Conservation (phyloP, 129 eudicot species). For the Flaveria sonorensis region DNA sequence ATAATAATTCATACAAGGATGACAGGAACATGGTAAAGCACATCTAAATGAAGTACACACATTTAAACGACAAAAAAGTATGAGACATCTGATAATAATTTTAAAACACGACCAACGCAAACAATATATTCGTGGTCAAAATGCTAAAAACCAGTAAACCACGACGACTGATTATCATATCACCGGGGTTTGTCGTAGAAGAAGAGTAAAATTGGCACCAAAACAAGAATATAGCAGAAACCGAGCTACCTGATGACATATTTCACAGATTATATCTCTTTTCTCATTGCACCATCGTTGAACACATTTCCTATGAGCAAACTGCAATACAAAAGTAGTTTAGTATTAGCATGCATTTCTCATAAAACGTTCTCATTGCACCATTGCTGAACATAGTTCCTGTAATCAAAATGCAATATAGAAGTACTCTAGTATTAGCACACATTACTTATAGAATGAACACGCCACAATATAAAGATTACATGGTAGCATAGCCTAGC, state of each 20-base stretch:
- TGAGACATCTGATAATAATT: neutral
- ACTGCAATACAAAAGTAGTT: conserved; percentile 45
- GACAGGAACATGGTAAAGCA: neutral
- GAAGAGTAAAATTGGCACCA: neutral
- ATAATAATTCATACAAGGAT: neutral
- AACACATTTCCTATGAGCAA: conserved; percentile 86
- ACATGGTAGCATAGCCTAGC: neutral
- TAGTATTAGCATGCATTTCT: neutral
- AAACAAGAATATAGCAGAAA: conserved; percentile 12
- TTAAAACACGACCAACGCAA: neutral
- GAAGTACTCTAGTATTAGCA: conserved; percentile 2
- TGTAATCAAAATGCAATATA: conserved; percentile 67
- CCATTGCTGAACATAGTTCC: conserved; percentile 84
- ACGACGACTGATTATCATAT: neutral
- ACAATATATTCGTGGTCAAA: neutral
- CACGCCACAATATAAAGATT: neutral
- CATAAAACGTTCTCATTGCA: conserved; percentile 57
- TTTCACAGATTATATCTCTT: conserved; percentile 77
- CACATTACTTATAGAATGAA: neutral
- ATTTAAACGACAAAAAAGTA: neutral
- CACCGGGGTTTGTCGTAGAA: neutral
- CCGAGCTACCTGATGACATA: conserved; percentile 71
- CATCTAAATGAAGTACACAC: neutral
- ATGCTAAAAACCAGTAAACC: neutral
- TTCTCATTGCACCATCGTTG: conserved; percentile 87